A percentile compares a stretch with the other conserved stretches of the same genome.
phyloP scores from a whole-genome alignment of 1,284 basidiomycete species.

The Boletellus deceptivus region DNA sequence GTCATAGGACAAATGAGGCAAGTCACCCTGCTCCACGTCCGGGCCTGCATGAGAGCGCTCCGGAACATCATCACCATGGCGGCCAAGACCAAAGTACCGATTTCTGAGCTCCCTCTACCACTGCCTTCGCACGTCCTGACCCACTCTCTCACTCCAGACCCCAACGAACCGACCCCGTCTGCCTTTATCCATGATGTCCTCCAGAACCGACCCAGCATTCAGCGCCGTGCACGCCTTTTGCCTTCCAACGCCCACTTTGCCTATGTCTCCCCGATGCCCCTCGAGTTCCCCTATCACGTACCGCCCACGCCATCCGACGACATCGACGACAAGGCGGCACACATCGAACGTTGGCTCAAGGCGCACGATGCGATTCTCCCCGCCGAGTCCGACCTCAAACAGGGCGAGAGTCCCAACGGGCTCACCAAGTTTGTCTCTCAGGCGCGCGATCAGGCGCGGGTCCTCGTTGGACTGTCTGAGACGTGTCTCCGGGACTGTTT shows the following conservation, averaged over 20 bases:
- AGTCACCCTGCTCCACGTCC: neutral
- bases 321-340: slow-evolving; percentile 54
- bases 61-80: slow-evolving; percentile 19
- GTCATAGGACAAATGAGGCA: too few relatives aligned
- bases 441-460: slow-evolving; percentile 56
- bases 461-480: slow-evolving; percentile 70
- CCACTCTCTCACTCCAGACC: slow-evolving; percentile 70
- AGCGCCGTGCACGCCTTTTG: slow-evolving; percentile 67
- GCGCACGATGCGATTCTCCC: slow-evolving; percentile 56
- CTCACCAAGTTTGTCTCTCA: slow-evolving; percentile 47
- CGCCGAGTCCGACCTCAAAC: slow-evolving; percentile 7
- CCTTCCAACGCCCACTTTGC: slow-evolving; percentile 73
- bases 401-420: slow-evolving; percentile 15
- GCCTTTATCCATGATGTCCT: slow-evolving; percentile 53
- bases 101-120: slow-evolving; percentile 68
- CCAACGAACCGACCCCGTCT: slow-evolving; percentile 50
- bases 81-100: slow-evolving; percentile 36
- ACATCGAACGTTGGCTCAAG: slow-evolving; percentile 72
- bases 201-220: slow-evolving; percentile 59
- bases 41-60: slow-evolving; percentile 14
- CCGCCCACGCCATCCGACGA: slow-evolving; percentile 46
- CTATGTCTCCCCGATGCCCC: slow-evolving; percentile 78
- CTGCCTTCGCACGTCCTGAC: slow-evolving; percentile 58
- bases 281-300: slow-evolving; percentile 85
- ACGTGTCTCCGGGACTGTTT: slow-evolving; percentile 72